Conservation (phyloP, 768 basidiomycete species). For the Gelatoporia subvermispora region DNA sequence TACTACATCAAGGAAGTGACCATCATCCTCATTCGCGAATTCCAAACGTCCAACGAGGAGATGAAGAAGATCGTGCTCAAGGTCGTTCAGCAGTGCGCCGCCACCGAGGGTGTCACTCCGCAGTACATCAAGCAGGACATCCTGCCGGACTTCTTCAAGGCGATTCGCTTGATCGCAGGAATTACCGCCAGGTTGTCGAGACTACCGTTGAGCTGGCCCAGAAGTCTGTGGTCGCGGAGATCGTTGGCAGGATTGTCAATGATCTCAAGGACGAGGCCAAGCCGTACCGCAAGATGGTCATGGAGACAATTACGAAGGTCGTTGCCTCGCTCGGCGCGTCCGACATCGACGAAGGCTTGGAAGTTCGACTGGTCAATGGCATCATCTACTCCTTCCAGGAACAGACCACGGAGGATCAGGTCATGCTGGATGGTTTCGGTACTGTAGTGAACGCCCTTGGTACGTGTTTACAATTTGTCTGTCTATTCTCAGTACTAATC, state of each 20-base stretch:
- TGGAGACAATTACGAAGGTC: constrained; percentile 99
- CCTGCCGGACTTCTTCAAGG: constrained; percentile 97
- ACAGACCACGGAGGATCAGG: constrained; percentile 97
- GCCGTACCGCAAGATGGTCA: constrained; percentile 98
- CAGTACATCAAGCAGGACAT: constrained; percentile 97
- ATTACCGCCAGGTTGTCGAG: constrained; percentile 96
- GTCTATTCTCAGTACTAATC: background rate
- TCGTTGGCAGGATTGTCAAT: constrained; percentile 82
- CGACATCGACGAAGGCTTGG: constrained; percentile 93
- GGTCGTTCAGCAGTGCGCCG: constrained; percentile 98
- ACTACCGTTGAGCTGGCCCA: constrained; percentile 98
- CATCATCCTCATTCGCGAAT: constrained; percentile 95
- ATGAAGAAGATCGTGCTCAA: constrained; percentile 99
- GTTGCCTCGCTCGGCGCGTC: constrained; percentile 91
- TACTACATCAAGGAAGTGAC: constrained; percentile 99
- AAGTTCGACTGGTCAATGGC: constrained; percentile 91
- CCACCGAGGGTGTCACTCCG: constrained; percentile 96
- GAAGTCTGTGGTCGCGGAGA: constrained; percentile 94
- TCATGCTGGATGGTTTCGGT: constrained; percentile 98
- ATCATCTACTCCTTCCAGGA: constrained; percentile 99
- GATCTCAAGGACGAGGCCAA: constrained; percentile 90
- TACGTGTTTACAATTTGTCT: constrained; percentile 15
- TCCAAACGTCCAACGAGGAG: constrained; percentile 98
- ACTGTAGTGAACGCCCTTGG: constrained; percentile 94
- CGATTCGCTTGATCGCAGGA: constrained; percentile 93